Evolutionary conservation across 2,329 filamentous ascomycete genomes (phyloP).

Genomic region (Xylariomycetidae sp.): DNA sequence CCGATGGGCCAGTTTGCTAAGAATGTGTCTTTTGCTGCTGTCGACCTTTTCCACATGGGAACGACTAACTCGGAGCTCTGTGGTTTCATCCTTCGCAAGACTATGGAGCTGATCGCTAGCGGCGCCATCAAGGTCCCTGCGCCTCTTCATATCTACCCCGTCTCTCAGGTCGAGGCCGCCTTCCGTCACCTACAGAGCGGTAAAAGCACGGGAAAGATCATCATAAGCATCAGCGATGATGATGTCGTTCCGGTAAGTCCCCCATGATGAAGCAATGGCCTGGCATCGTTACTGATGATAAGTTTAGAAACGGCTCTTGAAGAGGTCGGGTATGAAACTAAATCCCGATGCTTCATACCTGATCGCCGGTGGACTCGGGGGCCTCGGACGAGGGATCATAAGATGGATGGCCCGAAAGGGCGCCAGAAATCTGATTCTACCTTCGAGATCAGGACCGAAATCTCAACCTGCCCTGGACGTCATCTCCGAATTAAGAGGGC

Average conservation of each 20-base stretch:
- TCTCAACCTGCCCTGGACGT: constrained; percentile 11
- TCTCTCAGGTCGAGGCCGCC: constrained; percentile 6
- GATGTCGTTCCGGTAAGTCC: not conserved
- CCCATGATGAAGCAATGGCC: not conserved
- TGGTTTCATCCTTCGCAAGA: not conserved
- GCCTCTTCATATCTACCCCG: constrained; percentile 3
- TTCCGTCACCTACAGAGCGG: constrained; percentile 11
- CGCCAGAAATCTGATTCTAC: constrained; percentile 18
- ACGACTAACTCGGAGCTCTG: not conserved
- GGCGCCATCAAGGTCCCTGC: not conserved
- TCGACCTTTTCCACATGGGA: constrained; percentile 10
- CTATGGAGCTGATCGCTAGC: constrained; percentile 1
- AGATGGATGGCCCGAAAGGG: constrained; percentile 21
- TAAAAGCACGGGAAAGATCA: constrained; percentile 7
- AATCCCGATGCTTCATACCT: constrained; percentile 21
- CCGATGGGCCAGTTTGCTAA: constrained; percentile 5
- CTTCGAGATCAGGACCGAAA: constrained; percentile 17
- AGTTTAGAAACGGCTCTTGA: too few species aligned
- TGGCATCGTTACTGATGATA: too few species aligned
- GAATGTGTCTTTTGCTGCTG: constrained; percentile 3
- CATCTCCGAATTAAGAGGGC: constrained; percentile 11
- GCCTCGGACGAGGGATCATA: constrained; percentile 21
- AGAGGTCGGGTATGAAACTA: too few species aligned
- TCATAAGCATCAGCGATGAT: not conserved
- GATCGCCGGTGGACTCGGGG: constrained; percentile 24